phyloP scores from a whole-genome alignment of 2,329 filamentous ascomycete genomes.

The Westerdykella ornata region DNA sequence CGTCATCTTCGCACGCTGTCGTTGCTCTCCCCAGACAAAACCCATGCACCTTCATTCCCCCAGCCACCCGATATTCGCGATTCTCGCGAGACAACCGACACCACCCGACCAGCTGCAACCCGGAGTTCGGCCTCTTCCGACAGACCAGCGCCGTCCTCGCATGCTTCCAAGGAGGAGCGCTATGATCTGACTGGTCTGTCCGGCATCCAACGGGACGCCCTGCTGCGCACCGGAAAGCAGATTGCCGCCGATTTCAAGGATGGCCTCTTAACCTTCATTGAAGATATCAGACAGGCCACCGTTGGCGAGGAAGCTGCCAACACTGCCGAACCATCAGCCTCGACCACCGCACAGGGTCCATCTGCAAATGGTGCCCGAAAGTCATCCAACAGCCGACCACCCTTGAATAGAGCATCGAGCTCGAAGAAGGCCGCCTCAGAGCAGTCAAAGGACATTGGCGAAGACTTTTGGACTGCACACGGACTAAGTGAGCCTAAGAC shows the following conservation, averaged over 20 bases:
- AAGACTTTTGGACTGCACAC: constrained; percentile 41
- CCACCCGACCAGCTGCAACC: constrained; percentile 1
- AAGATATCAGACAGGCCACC: constrained; percentile 90
- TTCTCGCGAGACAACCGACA: constrained; percentile 12
- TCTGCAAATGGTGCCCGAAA: constrained; percentile 25
- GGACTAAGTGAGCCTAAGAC: constrained; percentile 37
- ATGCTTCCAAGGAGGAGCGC: constrained; percentile 22
- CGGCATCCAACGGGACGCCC: constrained; percentile 32
- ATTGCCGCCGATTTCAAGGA: constrained; percentile 84
- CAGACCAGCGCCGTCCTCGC: constrained; percentile 22
- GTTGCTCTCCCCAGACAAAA: constrained; percentile 61
- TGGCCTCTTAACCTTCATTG: constrained; percentile 88
- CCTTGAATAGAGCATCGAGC: constrained; percentile 27
- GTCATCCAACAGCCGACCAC: constrained; percentile 24
- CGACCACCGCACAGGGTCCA: constrained; percentile 21
- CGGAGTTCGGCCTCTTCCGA: constrained; percentile 30
- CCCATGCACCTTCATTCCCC: constrained; percentile 33
- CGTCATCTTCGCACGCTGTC: constrained; percentile 64
- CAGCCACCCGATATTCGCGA: constrained; percentile 35
- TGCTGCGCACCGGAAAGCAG: constrained; percentile 54
- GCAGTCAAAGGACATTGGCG: constrained; percentile 33
- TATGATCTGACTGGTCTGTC: constrained; percentile 26
- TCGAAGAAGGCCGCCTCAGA: constrained; percentile 23
- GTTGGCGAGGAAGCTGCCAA: constrained; percentile 85
- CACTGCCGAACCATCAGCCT: constrained; percentile 42